These are phyloP conservation scores for Xanthoconium stramineum DNA, from an alignment of 768 basidiomycete species.

Conservation along the genomic window DNA sequence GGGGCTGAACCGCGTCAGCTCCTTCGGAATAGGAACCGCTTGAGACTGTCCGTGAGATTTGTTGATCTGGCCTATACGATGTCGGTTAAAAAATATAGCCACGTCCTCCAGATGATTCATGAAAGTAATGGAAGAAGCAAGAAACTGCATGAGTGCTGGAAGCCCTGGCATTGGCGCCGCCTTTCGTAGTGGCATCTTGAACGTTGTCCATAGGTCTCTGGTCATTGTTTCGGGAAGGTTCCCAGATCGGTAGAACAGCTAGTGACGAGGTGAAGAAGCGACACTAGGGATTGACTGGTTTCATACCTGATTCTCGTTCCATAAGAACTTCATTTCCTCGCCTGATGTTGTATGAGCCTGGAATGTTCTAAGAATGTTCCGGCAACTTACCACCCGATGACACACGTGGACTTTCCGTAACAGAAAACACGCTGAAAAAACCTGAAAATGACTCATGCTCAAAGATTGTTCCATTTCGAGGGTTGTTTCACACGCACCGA, in stretches of 20 bases:
- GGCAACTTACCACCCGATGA: slow-evolving; percentile 57
- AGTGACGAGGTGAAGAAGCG: background rate
- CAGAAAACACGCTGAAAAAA: slow-evolving; percentile 75
- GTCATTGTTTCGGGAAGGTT: background rate
- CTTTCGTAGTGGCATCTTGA: slow-evolving; percentile 82
- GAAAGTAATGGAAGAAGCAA: slow-evolving; percentile 88
- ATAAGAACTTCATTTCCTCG: background rate
- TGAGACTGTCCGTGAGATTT: slow-evolving; percentile 54
- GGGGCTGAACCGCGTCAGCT: slow-evolving; percentile 51
- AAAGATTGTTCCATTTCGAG: background rate
- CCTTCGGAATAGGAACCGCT: slow-evolving; percentile 47
- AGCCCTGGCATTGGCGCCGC: slow-evolving; percentile 68
- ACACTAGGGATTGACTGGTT: background rate
- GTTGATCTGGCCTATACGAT: slow-evolving; percentile 56
- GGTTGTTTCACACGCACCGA: background rate
- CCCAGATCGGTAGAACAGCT: background rate
- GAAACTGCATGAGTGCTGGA: slow-evolving; percentile 88
- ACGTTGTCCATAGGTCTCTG: slow-evolving; percentile 66
- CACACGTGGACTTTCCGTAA: slow-evolving; percentile 76
- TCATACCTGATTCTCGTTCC: background rate
- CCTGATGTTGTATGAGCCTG: background rate
- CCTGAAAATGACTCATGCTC: slow-evolving; percentile 31
- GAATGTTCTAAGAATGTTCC: background rate
- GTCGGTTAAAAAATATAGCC: slow-evolving; percentile 74
- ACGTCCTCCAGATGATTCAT: slow-evolving; percentile 75